A percentile compares a stretch with the other conserved stretches of the same genome.
Evolutionary conservation across 495 filamentous ascomycete genomes (phyloP).

Genomic region (Penicillium crystallinum): DNA sequence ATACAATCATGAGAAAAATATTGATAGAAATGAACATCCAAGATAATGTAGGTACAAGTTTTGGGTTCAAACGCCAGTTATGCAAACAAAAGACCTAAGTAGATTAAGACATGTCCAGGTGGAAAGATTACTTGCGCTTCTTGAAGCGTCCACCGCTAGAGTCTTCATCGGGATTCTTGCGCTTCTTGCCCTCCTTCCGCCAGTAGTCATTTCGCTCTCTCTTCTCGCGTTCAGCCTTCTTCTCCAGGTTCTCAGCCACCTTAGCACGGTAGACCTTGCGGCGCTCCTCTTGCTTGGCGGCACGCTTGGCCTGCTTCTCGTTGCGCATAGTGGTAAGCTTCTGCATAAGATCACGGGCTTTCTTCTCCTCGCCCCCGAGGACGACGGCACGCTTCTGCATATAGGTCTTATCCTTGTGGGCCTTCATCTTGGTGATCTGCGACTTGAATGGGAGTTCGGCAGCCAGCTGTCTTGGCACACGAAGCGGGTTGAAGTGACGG

Average conservation of each 20-base stretch:
- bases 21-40: slow-evolving; percentile 1
- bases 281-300: slow-evolving; percentile 79
- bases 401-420: slow-evolving; percentile 78
- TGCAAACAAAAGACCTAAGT: slow-evolving; percentile 16
- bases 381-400: slow-evolving; percentile 92
- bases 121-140: slow-evolving; percentile 48
- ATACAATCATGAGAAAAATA: background rate
- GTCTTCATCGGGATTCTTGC: slow-evolving; percentile 56
- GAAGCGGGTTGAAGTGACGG: slow-evolving; percentile 90
- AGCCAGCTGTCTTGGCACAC: slow-evolving; percentile 78
- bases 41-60: slow-evolving; percentile 11
- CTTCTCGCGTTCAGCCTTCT: slow-evolving; percentile 77
- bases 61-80: slow-evolving; percentile 26
- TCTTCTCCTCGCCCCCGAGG: slow-evolving; percentile 75
- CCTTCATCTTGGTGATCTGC: slow-evolving; percentile 77
- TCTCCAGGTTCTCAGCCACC: slow-evolving; percentile 73
- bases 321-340: slow-evolving; percentile 88
- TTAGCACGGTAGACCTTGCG: slow-evolving; percentile 71
- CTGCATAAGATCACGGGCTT: slow-evolving; percentile 84
- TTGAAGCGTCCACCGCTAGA: slow-evolving; percentile 67
- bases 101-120: slow-evolving; percentile 18
- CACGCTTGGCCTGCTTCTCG: slow-evolving; percentile 78
- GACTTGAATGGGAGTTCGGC: slow-evolving; percentile 87
- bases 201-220: slow-evolving; percentile 90
- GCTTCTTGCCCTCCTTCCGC: slow-evolving; percentile 91